Base-by-base conservation (phyloP, 306 rosid species). In the Malus sylvestris region DNA sequence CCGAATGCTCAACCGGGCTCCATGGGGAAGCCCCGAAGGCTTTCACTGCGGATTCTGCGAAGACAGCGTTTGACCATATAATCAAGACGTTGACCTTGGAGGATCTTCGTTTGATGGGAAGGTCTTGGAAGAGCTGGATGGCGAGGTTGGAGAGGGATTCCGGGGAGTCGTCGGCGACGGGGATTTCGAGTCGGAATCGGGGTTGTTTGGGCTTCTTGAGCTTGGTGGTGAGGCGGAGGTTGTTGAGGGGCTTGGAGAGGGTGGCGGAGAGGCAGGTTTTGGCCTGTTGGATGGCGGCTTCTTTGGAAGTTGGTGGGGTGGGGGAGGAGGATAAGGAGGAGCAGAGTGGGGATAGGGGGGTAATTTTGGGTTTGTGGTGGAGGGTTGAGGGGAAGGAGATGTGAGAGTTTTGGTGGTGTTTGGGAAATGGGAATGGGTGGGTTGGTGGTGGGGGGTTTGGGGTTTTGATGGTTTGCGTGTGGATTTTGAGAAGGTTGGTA, bases 231-330 rank as follows among this genome's bases (percentile, higher is more conserved):
- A 89, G 87, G 71, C 85, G 89, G 72, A 88, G 82, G 84, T 85
- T 92, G 87, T 89, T 92, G 82, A 95, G 91, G 74, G 97, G 97
- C 78, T 89, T 90, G 73, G 91, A 91, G 68, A 90, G 78, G 78
- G 92, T 76, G 62, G 84, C 80, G 51, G 90, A 84, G 87, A 95
- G 92, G 67, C 97, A 90, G 69, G 85, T 85, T 73, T 88, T 90
- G 81, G 96, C 99, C 78, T 92, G 97, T 8, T 82, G 77, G 45
- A 92, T 81, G 78, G 97, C 97, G 14, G 92, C 92, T 45, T 88
- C 93, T 81, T 88, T 92, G 67, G 99, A 84, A 85, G 53, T 75
- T 63, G 99, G 99, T 78, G 97, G 99, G 33, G 77, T 86, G 30
- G 90, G 83, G 84, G 89, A 82, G 52, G 83, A 65, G 10, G 53